Evolutionary conservation across 177 flowering plant species (phyloP), one percentile per base, ranked within the genome.

Genomic region (Telopea speciosissima): DNA sequence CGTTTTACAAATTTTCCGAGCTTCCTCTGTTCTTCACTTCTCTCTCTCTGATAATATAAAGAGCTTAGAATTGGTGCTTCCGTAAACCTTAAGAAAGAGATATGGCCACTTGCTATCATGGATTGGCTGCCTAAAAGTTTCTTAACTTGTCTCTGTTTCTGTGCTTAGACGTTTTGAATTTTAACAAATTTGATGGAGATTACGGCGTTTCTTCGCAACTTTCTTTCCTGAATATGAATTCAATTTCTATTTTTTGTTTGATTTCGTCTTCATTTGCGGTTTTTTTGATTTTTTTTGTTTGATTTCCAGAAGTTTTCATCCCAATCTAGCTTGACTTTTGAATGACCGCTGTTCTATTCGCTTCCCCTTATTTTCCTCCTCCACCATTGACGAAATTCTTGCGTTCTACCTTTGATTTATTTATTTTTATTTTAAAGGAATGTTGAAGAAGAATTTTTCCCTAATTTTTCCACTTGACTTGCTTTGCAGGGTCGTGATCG

Each of bases 401-500:
- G 33, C 54, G 11, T 24, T 40, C 45, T n/a, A 54, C 60, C 19
- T 23, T 22, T 24, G 12, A 23, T 63, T 70, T 23, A n/a, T 58
- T 36, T 12, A 19, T 13, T n/a, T n/a, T n/a, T n/a, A n/a, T n/a
- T n/a, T n/a, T n/a, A n/a, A n/a, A n/a, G n/a, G n/a, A n/a, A 70
- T 12, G 19, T 63, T 49, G 1, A 8, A 60, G 16, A 12, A 68
- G 26, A 24, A 3, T 66, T 28, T 23, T 1, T 40, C 69, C 54
- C 64, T 63, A 17, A 66, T 49, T 63, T 10, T 19, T 22, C 40
- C 16, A 44, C 40, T 31, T 56, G 65, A 44, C 40, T 28, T 68
- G 12, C 14, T 59, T 64, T 67, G 44, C 97, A 96, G 99, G 82
- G 98, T 91, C 68, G 92, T 86, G 63, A 85, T 96, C 61, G 97